A percentile compares a stretch with the other conserved stretches of the same genome.
Conservation (phyloP, 441 rosid species). For the Adansonia rubrostipa region DNA sequence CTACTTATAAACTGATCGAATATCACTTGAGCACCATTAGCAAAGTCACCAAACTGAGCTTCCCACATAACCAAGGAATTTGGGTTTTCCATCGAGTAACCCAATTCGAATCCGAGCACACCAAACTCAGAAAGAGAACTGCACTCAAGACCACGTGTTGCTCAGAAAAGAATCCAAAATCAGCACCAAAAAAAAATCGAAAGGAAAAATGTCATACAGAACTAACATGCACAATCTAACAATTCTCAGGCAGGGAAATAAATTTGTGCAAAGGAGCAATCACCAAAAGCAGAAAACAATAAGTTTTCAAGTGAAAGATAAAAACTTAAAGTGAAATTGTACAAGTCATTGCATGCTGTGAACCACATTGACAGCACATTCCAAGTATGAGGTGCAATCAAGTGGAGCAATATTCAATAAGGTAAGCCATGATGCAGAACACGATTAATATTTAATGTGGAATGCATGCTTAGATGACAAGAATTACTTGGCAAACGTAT, state of each 20-base stretch:
- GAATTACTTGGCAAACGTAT: background rate
- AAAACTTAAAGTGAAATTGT: background rate
- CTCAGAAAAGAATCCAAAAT: slow-evolving; percentile 17
- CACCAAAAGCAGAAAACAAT: slow-evolving; percentile 1
- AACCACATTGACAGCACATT: slow-evolving; percentile 5
- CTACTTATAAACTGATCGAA: slow-evolving; percentile 94
- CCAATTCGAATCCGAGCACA: slow-evolving; percentile 97
- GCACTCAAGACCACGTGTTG: slow-evolving; percentile 35
- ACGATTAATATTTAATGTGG: background rate
- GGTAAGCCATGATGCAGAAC: background rate
- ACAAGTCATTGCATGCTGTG: slow-evolving; percentile 2
- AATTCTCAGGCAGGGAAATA: slow-evolving; percentile 15
- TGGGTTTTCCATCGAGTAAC: slow-evolving; percentile 97
- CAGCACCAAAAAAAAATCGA: slow-evolving; percentile 3
- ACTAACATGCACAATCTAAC: background rate
- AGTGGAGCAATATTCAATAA: slow-evolving; percentile 4
- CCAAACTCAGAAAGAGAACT: slow-evolving; percentile 99
- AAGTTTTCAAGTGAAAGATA: background rate
- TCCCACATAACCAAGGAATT: slow-evolving; percentile 93
- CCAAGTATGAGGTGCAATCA: background rate
- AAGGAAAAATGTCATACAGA: background rate
- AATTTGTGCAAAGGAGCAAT: background rate
- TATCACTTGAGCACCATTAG: slow-evolving; percentile 96
- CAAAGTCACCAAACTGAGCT: slow-evolving; percentile 97
- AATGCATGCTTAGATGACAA: background rate